These are phyloP conservation scores for Proteromonas lacertae DNA, from an alignment of 352 stramenopile species.

Conservation along the genomic window DNA sequence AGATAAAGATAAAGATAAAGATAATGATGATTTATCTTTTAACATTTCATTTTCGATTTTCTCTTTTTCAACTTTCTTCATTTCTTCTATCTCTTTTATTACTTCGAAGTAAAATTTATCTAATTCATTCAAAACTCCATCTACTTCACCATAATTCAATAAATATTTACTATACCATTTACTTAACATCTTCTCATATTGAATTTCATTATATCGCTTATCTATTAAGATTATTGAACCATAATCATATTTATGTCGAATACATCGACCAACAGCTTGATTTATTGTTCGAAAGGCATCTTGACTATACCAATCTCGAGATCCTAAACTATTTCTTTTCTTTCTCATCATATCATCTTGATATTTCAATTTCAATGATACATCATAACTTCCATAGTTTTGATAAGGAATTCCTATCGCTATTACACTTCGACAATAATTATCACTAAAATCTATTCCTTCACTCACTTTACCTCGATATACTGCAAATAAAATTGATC, in stretches of 20 bases:
- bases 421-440: conserved; percentile 77
- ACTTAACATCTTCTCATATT: not conserved
- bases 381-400: conserved; percentile 72
- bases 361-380: conserved; percentile 79
- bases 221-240: conserved; percentile 86
- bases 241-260: conserved; percentile 88
- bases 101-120: not conserved
- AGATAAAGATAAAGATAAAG: too few relatives aligned
- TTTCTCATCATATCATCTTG: conserved; percentile 30
- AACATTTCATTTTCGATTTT: too few relatives aligned
- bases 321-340: too few relatives aligned
- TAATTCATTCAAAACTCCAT: not conserved
- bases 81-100: too few relatives aligned
- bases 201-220: conserved; percentile 36
- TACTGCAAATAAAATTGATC: conserved; percentile 81
- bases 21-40: too few relatives aligned
- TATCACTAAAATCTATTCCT: conserved; percentile 90
- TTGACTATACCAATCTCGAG: conserved; percentile 94
- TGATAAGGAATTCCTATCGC: conserved; percentile 95
- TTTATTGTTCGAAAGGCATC: conserved; percentile 87
- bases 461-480: conserved; percentile 92
- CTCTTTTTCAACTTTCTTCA: too few relatives aligned
- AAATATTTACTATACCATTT: not conserved
- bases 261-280: conserved; percentile 89
- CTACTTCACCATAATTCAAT: not conserved